These are phyloP conservation scores for Phytophthora pluvialis DNA, from an alignment of 352 stramenopile species.

Conservation along the genomic window DNA sequence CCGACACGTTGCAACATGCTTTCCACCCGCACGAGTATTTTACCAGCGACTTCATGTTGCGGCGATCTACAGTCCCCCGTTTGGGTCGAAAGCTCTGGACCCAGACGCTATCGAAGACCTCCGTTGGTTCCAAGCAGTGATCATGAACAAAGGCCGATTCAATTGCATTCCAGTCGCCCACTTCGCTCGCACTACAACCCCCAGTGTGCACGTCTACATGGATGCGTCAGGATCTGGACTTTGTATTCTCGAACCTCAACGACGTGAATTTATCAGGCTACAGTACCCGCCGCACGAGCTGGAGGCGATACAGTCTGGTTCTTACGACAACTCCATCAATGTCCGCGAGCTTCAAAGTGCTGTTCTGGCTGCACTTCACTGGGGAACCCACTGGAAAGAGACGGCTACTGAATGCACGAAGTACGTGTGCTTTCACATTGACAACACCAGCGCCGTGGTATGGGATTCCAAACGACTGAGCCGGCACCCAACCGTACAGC, in stretches of 20 bases:
- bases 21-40: slow-evolving; percentile 7
- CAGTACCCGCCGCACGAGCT: slow-evolving; percentile 6
- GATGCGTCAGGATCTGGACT: slow-evolving; percentile 22
- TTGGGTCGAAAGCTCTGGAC: no score
- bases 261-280: slow-evolving; percentile 11
- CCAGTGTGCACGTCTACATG: slow-evolving; percentile 27
- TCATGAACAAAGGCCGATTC: neutral
- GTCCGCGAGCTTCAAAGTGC: slow-evolving; percentile 26
- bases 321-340: slow-evolving; percentile 20
- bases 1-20: slow-evolving; percentile 9
- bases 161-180: slow-evolving; percentile 17
- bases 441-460: slow-evolving; percentile 24
- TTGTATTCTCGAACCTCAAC: slow-evolving; percentile 14
- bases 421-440: slow-evolving; percentile 20
- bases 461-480: slow-evolving; percentile 4
- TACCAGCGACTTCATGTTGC: slow-evolving; percentile 10
- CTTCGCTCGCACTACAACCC: neutral
- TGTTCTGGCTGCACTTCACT: slow-evolving; percentile 13
- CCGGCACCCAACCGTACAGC: neutral
- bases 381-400: neutral
- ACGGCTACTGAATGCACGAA: no score
- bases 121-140: slow-evolving; percentile 9
- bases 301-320: neutral
- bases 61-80: neutral
- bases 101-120: slow-evolving; percentile 9